Conservation (phyloP, 2,329 filamentous ascomycete genomes). For the Colletotrichum liriopes region DNA sequence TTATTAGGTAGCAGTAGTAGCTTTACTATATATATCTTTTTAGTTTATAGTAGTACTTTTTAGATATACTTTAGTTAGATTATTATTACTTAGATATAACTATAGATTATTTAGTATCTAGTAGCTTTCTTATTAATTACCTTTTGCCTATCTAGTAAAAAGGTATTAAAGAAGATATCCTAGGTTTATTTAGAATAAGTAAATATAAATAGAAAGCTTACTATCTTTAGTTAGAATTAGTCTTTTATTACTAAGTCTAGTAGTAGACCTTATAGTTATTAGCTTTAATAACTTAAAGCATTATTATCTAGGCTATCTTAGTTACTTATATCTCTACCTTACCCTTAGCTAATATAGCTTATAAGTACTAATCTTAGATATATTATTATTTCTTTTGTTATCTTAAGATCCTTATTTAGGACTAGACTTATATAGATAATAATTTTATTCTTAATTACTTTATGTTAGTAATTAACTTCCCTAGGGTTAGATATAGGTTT, state of each 20-base stretch:
- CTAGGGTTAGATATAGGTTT: not conserved
- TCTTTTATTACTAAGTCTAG: not conserved
- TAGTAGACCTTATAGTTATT: not conserved
- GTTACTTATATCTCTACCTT: not conserved
- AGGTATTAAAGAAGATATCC: not conserved
- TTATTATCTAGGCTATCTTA: not conserved
- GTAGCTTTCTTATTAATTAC: not conserved
- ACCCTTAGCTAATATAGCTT: not conserved
- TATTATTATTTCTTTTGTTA: not conserved
- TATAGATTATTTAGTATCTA: too few relatives aligned
- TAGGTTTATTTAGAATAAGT: not conserved
- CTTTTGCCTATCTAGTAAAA: not conserved
- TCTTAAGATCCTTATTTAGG: accelerated
- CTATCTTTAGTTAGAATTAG: not conserved
- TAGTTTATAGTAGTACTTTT: too few relatives aligned
- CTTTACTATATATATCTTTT: too few relatives aligned
- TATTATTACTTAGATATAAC: too few relatives aligned
- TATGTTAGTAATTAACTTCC: not conserved
- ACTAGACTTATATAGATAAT: not conserved
- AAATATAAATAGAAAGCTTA: accelerated
- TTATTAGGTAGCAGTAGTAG: not conserved
- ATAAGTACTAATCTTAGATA: not conserved
- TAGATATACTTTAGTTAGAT: too few relatives aligned
- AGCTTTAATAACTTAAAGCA: not conserved
- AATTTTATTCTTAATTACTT: too few relatives aligned